Percentiles rank a stretch among this genome's conserved stretches.
Evolutionary conservation across 2,329 filamentous ascomycete genomes (phyloP).

Genomic region (Colletotrichum sublineola): DNA sequence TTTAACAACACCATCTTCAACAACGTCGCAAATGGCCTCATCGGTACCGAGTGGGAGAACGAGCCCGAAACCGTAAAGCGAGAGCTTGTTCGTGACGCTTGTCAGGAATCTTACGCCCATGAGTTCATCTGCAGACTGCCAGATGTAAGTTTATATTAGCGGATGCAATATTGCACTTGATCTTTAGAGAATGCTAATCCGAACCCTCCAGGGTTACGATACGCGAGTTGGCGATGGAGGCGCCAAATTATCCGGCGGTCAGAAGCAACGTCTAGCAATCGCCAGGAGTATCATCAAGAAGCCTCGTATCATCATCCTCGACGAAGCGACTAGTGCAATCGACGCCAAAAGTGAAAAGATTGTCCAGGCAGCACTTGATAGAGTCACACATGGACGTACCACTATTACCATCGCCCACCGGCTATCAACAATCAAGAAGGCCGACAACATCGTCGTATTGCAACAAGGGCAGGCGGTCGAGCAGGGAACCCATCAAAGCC

Average conservation of each 20-base stretch:
- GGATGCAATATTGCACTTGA: too few species aligned
- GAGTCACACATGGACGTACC: constrained; percentile 41
- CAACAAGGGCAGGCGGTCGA: constrained; percentile 60
- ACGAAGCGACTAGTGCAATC: constrained; percentile 72
- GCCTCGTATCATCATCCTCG: constrained; percentile 72
- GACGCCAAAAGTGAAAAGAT: constrained; percentile 55
- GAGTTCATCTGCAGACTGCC: constrained; percentile 67
- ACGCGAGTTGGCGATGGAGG: constrained; percentile 71
- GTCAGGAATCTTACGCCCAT: constrained; percentile 64
- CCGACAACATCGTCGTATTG: constrained; percentile 58
- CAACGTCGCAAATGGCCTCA: constrained; percentile 62
- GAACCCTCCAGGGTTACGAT: constrained; percentile 58
- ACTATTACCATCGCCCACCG: constrained; percentile 47
- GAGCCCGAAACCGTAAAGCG: constrained; percentile 55
- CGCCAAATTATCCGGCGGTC: constrained; percentile 71
- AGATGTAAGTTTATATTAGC: constrained; percentile 45
- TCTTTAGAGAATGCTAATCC: neutral
- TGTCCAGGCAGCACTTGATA: constrained; percentile 51
- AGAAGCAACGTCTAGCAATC: constrained; percentile 73
- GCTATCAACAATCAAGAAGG: constrained; percentile 49
- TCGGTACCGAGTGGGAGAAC: constrained; percentile 54
- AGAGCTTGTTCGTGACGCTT: constrained; percentile 61
- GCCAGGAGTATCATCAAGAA: constrained; percentile 72
- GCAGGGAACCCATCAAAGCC: constrained; percentile 45
- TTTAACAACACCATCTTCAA: constrained; percentile 66